Percentiles rank a stretch among this genome's conserved stretches.
Evolutionary conservation across 352 stramenopile genomes (phyloP).

Genomic region (Globisporangium rhizosaccharum): DNA sequence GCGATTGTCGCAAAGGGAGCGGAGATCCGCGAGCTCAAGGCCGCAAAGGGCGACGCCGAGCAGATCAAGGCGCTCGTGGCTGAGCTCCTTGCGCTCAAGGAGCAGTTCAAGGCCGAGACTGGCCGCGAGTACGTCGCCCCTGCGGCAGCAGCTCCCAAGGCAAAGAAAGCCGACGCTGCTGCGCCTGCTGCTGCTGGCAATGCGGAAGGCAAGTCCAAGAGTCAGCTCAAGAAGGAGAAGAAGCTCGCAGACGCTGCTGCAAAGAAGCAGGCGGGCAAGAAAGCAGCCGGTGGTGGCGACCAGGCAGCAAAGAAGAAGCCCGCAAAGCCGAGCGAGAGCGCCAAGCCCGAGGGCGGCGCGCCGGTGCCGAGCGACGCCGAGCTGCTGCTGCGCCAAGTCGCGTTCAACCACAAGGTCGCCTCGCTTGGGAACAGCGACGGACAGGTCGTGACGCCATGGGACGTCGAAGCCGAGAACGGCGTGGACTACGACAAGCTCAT

Average conservation of each 20-base stretch:
- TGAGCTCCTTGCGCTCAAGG: conserved; percentile 68
- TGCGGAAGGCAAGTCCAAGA: conserved; percentile 68
- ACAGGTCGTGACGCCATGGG: conserved; percentile 91
- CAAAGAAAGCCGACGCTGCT: conserved; percentile 15
- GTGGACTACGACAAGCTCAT: conserved; percentile 99
- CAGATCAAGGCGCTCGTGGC: conserved; percentile 39
- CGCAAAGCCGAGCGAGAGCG: conserved; percentile 63
- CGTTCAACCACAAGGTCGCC: conserved; percentile 66
- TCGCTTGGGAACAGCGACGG: conserved; percentile 41
- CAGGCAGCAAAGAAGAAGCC: conserved; percentile 42
- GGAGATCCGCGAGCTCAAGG: conserved; percentile 81
- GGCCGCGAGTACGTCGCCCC: conserved; percentile 64
- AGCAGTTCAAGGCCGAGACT: conserved; percentile 74
- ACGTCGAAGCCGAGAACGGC: conserved; percentile 91
- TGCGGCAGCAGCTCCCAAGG: conserved; percentile 10
- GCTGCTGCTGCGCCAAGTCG: conserved; percentile 62
- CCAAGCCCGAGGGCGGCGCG: conserved; percentile 57
- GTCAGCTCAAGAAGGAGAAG: conserved; percentile 86
- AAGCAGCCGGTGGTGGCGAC: conserved; percentile 3
- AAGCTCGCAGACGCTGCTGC: conserved; percentile 53
- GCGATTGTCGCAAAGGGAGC: conserved; percentile 71
- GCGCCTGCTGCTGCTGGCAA: conserved; percentile 4
- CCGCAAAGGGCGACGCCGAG: conserved; percentile 56
- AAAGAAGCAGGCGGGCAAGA: conserved; percentile 34
- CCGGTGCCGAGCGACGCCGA: conserved; percentile 49